These are phyloP conservation scores for Marsdenia floribunda DNA, from an alignment of 257 asterid genomes.

Conservation along the genomic window DNA sequence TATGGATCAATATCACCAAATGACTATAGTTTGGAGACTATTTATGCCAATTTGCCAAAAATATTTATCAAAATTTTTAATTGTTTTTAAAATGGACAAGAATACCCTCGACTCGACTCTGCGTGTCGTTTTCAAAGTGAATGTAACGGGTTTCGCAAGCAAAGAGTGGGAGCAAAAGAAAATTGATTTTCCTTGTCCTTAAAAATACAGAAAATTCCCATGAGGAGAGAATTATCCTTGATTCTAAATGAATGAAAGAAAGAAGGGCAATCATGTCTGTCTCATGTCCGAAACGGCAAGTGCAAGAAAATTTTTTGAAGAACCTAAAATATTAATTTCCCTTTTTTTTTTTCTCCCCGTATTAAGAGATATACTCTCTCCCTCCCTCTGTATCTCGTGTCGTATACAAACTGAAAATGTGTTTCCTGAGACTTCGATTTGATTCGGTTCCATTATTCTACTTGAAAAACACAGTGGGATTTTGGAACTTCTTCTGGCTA, in stretches of 20 bases:
- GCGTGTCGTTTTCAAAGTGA: neutral
- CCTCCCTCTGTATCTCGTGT: neutral
- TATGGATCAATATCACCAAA: too few species aligned
- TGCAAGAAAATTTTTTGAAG: neutral
- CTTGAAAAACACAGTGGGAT: neutral
- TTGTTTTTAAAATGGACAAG: too few species aligned
- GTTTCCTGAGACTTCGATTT: neutral
- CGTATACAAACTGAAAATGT: neutral
- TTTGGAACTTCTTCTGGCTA: neutral
- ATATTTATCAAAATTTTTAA: too few species aligned
- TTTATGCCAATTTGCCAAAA: neutral
- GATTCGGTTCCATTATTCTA: neutral
- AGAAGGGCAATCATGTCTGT: neutral
- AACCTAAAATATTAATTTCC: neutral
- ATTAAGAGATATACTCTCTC: neutral
- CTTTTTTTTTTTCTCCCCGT: neutral
- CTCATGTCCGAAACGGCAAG: neutral
- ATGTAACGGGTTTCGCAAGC: neutral
- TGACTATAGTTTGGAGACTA: too few species aligned
- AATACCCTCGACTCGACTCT: too few species aligned
- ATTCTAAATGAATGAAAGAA: neutral
- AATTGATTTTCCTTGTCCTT: neutral
- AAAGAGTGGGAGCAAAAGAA: neutral
- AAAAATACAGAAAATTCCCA: conserved; percentile 1
- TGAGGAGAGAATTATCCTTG: conserved; percentile 3